Evolutionary conservation across 2,329 filamentous ascomycete genomes (phyloP).

Genomic region (Fusarium torulosum): DNA sequence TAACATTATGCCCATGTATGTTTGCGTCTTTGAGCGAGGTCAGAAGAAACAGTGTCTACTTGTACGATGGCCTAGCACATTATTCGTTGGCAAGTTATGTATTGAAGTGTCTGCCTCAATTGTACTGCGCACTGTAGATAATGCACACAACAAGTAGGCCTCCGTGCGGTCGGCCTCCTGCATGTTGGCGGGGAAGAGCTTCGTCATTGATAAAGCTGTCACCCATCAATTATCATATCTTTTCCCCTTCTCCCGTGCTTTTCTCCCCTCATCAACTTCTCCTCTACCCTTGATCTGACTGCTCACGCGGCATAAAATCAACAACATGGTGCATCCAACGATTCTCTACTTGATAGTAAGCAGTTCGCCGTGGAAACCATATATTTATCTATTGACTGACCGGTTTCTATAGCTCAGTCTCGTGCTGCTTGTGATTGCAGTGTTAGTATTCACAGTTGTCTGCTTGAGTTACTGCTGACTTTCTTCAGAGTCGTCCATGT

Average conservation of each 20-base stretch:
- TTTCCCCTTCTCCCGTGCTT: background rate
- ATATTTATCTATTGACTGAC: background rate
- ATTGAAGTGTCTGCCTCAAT: background rate
- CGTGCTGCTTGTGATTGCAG: slow-evolving; percentile 50
- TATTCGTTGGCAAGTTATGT: background rate
- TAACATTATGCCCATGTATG: background rate
- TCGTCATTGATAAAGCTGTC: slow-evolving; percentile 9
- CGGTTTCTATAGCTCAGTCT: slow-evolving; percentile 44
- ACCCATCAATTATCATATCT: background rate
- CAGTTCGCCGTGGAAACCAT: background rate
- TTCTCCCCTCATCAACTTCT: background rate
- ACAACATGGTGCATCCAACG: slow-evolving; percentile 48
- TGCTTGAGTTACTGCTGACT: slow-evolving; percentile 4
- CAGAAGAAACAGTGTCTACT: background rate
- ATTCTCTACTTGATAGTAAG: slow-evolving; percentile 51
- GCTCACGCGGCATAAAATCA: no score
- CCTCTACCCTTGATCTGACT: rapidly evolving
- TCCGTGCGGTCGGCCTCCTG: slow-evolving; percentile 26
- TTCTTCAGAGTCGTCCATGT: slow-evolving; percentile 55
- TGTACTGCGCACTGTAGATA: background rate
- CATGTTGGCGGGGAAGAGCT: slow-evolving; percentile 18
- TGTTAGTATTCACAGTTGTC: slow-evolving; percentile 40
- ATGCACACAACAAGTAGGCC: background rate
- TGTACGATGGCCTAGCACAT: background rate
- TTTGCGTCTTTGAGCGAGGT: background rate